These are phyloP conservation scores for Macrophomina tecta DNA, from an alignment of 2,329 filamentous ascomycete genomes.

Conservation along the genomic window DNA sequence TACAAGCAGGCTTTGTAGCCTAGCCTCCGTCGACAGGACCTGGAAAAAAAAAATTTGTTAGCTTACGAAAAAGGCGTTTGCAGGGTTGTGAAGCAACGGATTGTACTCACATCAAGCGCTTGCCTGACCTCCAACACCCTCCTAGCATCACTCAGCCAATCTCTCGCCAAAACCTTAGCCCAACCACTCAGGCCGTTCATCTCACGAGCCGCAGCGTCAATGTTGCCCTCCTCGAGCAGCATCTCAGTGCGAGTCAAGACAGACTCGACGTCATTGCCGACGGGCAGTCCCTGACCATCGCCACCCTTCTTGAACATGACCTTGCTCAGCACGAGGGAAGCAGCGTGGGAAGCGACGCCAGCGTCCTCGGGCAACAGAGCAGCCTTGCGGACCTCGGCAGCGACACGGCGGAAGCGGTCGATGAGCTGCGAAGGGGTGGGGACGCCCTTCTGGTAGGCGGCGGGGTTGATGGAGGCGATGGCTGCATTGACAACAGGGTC, in stretches of 20 bases:
- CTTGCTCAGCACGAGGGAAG: slow-evolving; percentile 87
- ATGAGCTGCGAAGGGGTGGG: slow-evolving; percentile 84
- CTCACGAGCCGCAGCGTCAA: slow-evolving; percentile 90
- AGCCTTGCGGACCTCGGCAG: slow-evolving; percentile 91
- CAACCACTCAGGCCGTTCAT: slow-evolving; percentile 93
- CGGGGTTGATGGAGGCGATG: slow-evolving; percentile 94
- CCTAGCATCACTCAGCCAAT: slow-evolving; percentile 91
- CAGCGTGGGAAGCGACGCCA: slow-evolving; percentile 91
- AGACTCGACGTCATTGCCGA: slow-evolving; percentile 90
- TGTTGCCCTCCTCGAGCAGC: slow-evolving; percentile 87
- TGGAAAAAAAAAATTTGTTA: slow-evolving; percentile 44
- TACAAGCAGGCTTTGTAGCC: slow-evolving; percentile 84
- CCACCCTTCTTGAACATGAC: slow-evolving; percentile 89
- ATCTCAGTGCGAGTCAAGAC: slow-evolving; percentile 89
- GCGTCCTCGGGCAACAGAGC: slow-evolving; percentile 90
- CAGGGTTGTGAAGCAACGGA: background rate
- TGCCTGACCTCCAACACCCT: slow-evolving; percentile 95
- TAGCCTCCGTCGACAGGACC: slow-evolving; percentile 89
- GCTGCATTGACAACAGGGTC: slow-evolving; percentile 89
- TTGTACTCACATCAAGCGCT: slow-evolving; percentile 82
- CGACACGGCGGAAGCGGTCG: slow-evolving; percentile 93
- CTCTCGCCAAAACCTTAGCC: slow-evolving; percentile 92
- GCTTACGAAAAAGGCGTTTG: slow-evolving; percentile 5
- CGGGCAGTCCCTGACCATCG: slow-evolving; percentile 67
- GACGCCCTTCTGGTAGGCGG: slow-evolving; percentile 90